A percentile compares a stretch with the other conserved stretches of the same genome.
phyloP scores from a whole-genome alignment of 352 stramenopile genomes.

The Globisporangium cederbergense region DNA sequence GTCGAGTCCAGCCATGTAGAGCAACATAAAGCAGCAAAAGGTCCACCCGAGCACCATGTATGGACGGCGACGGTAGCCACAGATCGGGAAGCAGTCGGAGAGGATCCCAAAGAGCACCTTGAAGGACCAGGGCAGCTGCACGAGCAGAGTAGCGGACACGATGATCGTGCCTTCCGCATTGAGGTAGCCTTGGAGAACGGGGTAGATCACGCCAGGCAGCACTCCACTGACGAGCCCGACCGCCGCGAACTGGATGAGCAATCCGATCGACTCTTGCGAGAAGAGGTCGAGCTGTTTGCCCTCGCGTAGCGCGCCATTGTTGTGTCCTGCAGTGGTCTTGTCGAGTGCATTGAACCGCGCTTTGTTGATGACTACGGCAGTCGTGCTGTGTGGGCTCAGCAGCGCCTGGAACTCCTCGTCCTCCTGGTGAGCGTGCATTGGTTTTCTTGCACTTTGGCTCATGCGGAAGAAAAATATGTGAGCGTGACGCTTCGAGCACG shows the following conservation, averaged over 20 bases:
- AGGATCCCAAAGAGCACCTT: slow-evolving; percentile 60
- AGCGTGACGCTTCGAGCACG: not conserved
- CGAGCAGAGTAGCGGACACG: slow-evolving; percentile 39
- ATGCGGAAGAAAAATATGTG: not conserved
- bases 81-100: slow-evolving; percentile 61
- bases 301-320: slow-evolving; percentile 30
- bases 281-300: slow-evolving; percentile 30
- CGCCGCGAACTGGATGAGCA: slow-evolving; percentile 49
- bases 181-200: slow-evolving; percentile 53
- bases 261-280: slow-evolving; percentile 27
- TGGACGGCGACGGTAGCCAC: slow-evolving; percentile 44
- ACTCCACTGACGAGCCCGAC: slow-evolving; percentile 49
- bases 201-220: slow-evolving; percentile 48
- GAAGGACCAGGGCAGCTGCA: slow-evolving; percentile 57
- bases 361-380: not conserved
- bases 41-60: slow-evolving; percentile 62
- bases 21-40: slow-evolving; percentile 44
- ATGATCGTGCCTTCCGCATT: slow-evolving; percentile 53
- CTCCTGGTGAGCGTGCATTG: slow-evolving; percentile 11
- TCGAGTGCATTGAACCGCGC: not conserved
- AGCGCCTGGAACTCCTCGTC: slow-evolving; percentile 9
- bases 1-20: slow-evolving; percentile 37
- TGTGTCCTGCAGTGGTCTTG: not conserved
- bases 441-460: not conserved
- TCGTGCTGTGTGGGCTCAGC: slow-evolving; percentile 2